Evolutionary conservation across 768 basidiomycete species (phyloP).

Genomic region (Kwoniella dejecticola): DNA sequence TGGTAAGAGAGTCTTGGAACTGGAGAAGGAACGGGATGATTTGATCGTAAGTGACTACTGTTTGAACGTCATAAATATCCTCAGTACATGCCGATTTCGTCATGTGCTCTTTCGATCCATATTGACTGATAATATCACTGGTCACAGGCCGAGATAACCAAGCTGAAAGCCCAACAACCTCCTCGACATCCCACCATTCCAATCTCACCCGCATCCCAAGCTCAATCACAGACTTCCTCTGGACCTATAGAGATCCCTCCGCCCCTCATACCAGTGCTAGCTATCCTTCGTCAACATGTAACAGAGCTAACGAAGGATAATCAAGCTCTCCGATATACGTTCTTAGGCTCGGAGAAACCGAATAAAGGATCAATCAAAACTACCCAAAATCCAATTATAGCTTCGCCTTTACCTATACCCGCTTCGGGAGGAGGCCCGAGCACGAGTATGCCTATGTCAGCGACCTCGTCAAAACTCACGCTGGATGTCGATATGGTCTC

Average conservation of each 20-base stretch:
- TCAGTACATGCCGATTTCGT: too few relatives aligned
- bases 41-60: constrained; percentile 17
- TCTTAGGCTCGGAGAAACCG: constrained; percentile 25
- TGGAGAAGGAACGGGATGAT: constrained; percentile 32
- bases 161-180: constrained; percentile 8
- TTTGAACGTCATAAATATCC: not conserved
- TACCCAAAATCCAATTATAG: constrained; percentile 7
- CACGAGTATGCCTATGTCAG: not conserved
- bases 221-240: not conserved
- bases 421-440: not conserved
- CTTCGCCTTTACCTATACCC: constrained; percentile 13
- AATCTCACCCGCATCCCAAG: not conserved
- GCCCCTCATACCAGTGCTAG: constrained; percentile 32
- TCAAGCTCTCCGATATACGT: constrained; percentile 43
- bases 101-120: not conserved
- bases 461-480: constrained; percentile 13
- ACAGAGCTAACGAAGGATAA: constrained; percentile 41
- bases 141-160: constrained; percentile 26
- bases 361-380: constrained; percentile 10
- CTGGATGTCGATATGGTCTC: constrained; percentile 16
- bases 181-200: constrained; percentile 18
- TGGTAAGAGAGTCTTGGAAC: constrained; percentile 24
- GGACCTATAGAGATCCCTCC: constrained; percentile 30
- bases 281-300: constrained; percentile 37
- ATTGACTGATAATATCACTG: not conserved